Evolutionary conservation across 2,329 filamentous ascomycete genomes (phyloP), one percentile per base, ranked within the genome.

Genomic region (Nemania sp.): DNA sequence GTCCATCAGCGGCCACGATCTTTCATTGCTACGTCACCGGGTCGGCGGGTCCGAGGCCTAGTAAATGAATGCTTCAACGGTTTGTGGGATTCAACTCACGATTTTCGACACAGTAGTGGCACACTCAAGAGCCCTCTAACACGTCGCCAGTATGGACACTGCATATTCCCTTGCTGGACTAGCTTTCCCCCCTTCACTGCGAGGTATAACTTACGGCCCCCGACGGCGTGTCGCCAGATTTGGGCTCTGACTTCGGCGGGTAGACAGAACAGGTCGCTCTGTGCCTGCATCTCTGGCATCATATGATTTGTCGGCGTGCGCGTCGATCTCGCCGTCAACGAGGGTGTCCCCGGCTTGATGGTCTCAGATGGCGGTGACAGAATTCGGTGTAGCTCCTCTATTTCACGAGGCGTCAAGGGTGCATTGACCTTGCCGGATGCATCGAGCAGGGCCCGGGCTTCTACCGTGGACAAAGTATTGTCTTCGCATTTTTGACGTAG

Each of bases 271-370:
- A 65, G 29, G 46, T 64, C 48, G 51, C 61, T 65, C 37, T 65
- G 57, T 20, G 13, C 29, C 43, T 64, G 64, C 20, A 35, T 29
- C 5, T 59, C 55, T 13, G 64, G 64, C n/a, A 65, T 15, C 64
- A 65, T 65, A 13, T 65, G 48, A 50, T 64, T 64, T 12, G 64
- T 65, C 20, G 61, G 61, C 43, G 64, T 65, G 25, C 64, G 61
- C 37, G 32, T 58, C 48, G 58, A 42, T 43, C 53, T 53, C 25
- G 25, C 25, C 25, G 25, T 17, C 20, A 45, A 52, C 40, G 52
- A 54, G 21, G 54, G 52, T 29, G 52, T 59, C 29, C 45, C 51
- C 25, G 57, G 45, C 46, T 62, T 57, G 18, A 20, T 25, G 34
- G 15, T 17, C 21, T 32, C 37, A 5, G 58, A 40, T 39, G 54